Percentiles rank a stretch among this genome's conserved stretches.
phyloP scores from a whole-genome alignment of 225 moss, liverwort and hornwort species.

The Climacium dendroides region DNA sequence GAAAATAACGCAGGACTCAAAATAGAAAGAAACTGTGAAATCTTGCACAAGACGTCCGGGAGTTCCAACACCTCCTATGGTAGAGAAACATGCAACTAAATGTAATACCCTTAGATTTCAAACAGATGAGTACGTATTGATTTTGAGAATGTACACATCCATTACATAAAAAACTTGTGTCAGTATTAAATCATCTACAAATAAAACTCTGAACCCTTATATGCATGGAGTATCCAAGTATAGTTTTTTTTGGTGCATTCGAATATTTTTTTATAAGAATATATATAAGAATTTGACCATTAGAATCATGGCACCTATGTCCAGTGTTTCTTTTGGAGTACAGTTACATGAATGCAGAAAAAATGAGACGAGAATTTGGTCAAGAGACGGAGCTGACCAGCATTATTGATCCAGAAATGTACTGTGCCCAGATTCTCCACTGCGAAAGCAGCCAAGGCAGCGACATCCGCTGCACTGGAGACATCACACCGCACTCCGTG shows the following conservation, averaged over 20 bases:
- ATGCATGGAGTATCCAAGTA: background rate
- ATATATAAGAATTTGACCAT: background rate
- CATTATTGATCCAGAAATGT: slow-evolving; percentile 95
- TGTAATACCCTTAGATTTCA: background rate
- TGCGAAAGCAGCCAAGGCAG: slow-evolving; percentile 53
- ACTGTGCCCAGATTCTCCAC: slow-evolving; percentile 42
- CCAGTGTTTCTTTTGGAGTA: background rate
- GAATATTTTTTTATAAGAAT: background rate
- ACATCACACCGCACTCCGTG: slow-evolving; percentile 74
- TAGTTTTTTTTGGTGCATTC: background rate
- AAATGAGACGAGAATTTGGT: background rate
- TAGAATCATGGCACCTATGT: background rate
- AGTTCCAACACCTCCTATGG: background rate
- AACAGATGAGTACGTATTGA: background rate
- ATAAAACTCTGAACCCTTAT: background rate
- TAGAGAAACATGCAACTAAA: background rate
- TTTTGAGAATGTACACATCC: background rate
- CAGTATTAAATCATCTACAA: background rate
- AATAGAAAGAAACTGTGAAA: background rate
- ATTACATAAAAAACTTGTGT: background rate
- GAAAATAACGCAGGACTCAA: background rate
- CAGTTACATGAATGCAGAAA: background rate
- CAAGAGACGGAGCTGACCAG: slow-evolving; percentile 26
- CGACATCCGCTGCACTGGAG: slow-evolving; percentile 54
- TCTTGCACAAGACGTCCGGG: background rate